These are phyloP conservation scores for Torulaspora delbrueckii DNA, from an alignment of 805 yeast species.

Conservation along the genomic window DNA sequence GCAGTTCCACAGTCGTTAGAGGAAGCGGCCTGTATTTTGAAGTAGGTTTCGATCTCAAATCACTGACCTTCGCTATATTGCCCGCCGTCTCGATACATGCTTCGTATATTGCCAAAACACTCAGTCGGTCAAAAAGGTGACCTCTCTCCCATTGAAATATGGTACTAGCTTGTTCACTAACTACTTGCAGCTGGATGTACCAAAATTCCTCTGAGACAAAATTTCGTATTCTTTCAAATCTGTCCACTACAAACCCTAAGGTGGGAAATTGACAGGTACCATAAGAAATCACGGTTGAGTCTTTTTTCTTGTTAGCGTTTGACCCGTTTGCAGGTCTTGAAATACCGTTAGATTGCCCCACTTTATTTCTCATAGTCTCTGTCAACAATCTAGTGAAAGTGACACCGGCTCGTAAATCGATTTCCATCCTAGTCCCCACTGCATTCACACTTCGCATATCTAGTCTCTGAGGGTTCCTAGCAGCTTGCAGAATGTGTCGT, in stretches of 20 bases:
- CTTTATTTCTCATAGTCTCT: slow-evolving; percentile 39
- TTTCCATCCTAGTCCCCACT: slow-evolving; percentile 77
- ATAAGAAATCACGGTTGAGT: slow-evolving; percentile 49
- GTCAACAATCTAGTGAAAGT: slow-evolving; percentile 78
- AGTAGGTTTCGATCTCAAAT: slow-evolving; percentile 57
- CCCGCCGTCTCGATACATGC: slow-evolving; percentile 47
- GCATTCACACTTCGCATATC: slow-evolving; percentile 74
- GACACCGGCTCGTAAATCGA: slow-evolving; percentile 85
- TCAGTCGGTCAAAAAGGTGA: slow-evolving; percentile 66
- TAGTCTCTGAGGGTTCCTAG: slow-evolving; percentile 56
- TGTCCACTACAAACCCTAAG: slow-evolving; percentile 89
- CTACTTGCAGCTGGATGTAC: slow-evolving; percentile 54
- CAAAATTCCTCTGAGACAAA: slow-evolving; percentile 80
- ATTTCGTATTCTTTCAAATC: slow-evolving; percentile 67
- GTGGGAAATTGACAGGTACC: slow-evolving; percentile 98
- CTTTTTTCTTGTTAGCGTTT: slow-evolving; percentile 14
- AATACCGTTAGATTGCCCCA: slow-evolving; percentile 13
- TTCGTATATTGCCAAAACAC: slow-evolving; percentile 61
- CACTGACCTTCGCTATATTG: slow-evolving; percentile 47
- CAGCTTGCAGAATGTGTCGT: slow-evolving; percentile 69
- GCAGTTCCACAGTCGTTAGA: slow-evolving; percentile 88
- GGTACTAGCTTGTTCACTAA: slow-evolving; percentile 35
- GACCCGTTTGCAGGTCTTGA: not conserved
- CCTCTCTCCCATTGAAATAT: slow-evolving; percentile 69
- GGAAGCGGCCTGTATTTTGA: slow-evolving; percentile 82